Conservation (phyloP, 495 filamentous ascomycete genomes). For the Neurospora pannonica region DNA sequence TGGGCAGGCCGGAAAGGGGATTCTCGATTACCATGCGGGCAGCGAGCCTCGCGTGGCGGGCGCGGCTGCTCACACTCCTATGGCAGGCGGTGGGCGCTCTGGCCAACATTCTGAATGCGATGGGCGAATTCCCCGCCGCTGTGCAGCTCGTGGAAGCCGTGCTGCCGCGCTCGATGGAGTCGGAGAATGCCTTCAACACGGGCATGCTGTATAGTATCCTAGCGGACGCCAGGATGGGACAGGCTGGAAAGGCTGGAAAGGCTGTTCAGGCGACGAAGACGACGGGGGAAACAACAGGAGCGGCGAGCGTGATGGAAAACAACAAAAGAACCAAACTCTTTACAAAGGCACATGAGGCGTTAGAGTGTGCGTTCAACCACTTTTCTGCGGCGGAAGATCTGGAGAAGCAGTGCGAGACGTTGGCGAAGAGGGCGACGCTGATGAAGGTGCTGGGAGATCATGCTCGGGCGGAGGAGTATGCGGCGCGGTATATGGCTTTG, state of each 20-base stretch:
- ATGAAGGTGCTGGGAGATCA: constrained; percentile 66
- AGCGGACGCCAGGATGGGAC: constrained; percentile 75
- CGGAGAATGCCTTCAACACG: constrained; percentile 53
- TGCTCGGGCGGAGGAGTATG: constrained; percentile 64
- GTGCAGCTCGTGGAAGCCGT: constrained; percentile 57
- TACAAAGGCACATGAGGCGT: constrained; percentile 53
- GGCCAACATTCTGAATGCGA: constrained; percentile 55
- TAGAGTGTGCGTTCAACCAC: constrained; percentile 55
- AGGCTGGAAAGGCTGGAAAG: constrained; percentile 48
- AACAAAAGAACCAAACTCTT: constrained; percentile 48
- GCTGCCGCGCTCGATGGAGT: constrained; percentile 76
- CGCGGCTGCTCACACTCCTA: constrained; percentile 59
- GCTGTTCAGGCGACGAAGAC: constrained; percentile 14
- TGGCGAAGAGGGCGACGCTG: constrained; percentile 78
- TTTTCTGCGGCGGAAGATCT: constrained; percentile 68
- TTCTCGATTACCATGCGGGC: constrained; percentile 78
- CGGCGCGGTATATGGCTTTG: constrained; percentile 57
- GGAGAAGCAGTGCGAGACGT: constrained; percentile 66
- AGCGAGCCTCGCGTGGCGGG: constrained; percentile 63
- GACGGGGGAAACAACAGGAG: not conserved
- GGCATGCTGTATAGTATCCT: constrained; percentile 66
- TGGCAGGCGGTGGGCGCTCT: constrained; percentile 70
- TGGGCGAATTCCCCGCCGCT: constrained; percentile 69
- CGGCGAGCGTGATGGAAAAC: not conserved
- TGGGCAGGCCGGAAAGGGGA: constrained; percentile 66